A percentile compares a stretch with the other conserved stretches of the same genome.
Conservation (phyloP, 176 grass and related monocot species). For the Calamus simplicifolius region DNA sequence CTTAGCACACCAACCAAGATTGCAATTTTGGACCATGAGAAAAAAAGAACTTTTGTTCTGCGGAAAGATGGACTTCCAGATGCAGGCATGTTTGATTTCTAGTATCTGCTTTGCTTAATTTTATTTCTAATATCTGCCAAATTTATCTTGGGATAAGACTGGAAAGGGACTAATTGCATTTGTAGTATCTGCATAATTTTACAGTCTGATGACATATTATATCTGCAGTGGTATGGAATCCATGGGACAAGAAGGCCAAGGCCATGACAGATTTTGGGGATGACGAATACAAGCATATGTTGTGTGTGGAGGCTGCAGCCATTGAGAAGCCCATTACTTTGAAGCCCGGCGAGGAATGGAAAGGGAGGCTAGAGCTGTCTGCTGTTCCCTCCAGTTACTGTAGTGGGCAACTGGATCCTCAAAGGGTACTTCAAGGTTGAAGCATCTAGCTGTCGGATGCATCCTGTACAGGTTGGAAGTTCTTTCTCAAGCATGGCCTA, state of each 20-base stretch:
- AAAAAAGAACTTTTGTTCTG: constrained; percentile 15
- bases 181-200: no score
- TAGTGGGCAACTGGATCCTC: constrained; percentile 16
- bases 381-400: constrained; percentile 11
- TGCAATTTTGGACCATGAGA: constrained; percentile 12
- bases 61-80: constrained; percentile 16
- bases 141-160: no score
- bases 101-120: no score
- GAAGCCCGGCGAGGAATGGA: constrained; percentile 14
- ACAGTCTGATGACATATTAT: background rate
- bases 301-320: constrained; percentile 7
- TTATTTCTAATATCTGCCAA: no score
- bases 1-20: constrained; percentile 12
- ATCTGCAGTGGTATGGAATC: constrained; percentile 13
- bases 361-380: constrained; percentile 6
- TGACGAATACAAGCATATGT: constrained; percentile 6
- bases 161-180: no score
- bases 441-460: background rate
- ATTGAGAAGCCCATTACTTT: constrained; percentile 14
- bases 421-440: constrained; percentile 6
- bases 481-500: background rate
- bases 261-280: constrained; percentile 12
- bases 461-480: constrained; percentile 12
- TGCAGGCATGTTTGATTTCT: background rate
- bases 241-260: constrained; percentile 13